Conservation (phyloP, 2,329 filamentous ascomycete species). For the Sporothrix schenckii region DNA sequence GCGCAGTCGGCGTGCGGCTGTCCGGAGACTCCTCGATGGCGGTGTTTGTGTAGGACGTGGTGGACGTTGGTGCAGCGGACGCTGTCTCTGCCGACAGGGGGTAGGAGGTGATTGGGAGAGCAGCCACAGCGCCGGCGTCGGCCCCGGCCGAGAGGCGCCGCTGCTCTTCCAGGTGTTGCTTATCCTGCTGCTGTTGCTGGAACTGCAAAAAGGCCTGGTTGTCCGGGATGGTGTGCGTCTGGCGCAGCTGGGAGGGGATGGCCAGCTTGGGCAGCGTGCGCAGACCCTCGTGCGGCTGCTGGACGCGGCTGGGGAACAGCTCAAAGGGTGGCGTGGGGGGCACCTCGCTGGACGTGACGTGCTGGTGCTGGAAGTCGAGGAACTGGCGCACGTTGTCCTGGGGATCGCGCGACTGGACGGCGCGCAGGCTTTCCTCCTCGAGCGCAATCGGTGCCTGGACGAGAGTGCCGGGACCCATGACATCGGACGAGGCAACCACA, state of each 20-base stretch:
- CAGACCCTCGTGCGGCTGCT: slow-evolving; percentile 57
- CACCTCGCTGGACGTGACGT: slow-evolving; percentile 54
- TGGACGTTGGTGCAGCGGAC: slow-evolving; percentile 28
- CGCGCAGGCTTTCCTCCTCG: slow-evolving; percentile 72
- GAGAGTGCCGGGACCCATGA: slow-evolving; percentile 70
- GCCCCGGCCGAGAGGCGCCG: not conserved
- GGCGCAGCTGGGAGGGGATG: slow-evolving; percentile 51
- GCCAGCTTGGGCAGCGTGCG: slow-evolving; percentile 64
- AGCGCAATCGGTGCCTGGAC: slow-evolving; percentile 63
- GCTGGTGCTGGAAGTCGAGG: slow-evolving; percentile 76
- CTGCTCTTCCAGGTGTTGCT: not conserved
- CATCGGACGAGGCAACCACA: slow-evolving; percentile 86
- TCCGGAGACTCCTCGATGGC: slow-evolving; percentile 36
- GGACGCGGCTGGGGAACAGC: slow-evolving; percentile 51
- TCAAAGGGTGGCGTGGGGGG: slow-evolving; percentile 71
- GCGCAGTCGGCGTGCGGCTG: slow-evolving; percentile 49
- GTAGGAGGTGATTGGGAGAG: not conserved
- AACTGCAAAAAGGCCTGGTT: slow-evolving; percentile 5
- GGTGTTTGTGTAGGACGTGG: slow-evolving; percentile 36
- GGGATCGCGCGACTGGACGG: slow-evolving; percentile 72
- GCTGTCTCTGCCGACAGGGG: slow-evolving; percentile 30
- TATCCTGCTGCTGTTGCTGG: not conserved
- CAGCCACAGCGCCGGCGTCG: not conserved
- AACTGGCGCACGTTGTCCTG: slow-evolving; percentile 95
- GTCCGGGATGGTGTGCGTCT: slow-evolving; percentile 10